Conservation (phyloP, 1,139 yeast species). For the Taphrina pruni region DNA sequence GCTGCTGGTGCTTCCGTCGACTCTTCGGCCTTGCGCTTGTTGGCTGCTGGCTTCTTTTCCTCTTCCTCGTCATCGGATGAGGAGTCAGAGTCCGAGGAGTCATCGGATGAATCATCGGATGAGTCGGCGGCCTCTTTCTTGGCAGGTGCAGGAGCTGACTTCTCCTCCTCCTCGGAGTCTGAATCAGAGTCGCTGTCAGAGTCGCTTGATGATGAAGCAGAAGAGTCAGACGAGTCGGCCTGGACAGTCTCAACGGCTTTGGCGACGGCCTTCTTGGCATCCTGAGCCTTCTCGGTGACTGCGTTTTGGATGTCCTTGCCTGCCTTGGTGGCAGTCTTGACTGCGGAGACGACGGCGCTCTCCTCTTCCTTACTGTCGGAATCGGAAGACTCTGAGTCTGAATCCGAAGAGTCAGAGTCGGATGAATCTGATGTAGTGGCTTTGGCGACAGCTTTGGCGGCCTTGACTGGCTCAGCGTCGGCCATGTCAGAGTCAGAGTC, state of each 20-base stretch:
- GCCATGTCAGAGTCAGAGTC: conserved; percentile 45
- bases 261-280: conserved; percentile 42
- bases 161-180: conserved; percentile 46
- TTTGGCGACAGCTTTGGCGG: conserved; percentile 41
- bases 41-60: conserved; percentile 44
- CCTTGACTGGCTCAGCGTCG: conserved; percentile 47
- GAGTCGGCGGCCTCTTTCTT: conserved; percentile 33
- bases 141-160: neutral
- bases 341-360: conserved; percentile 50
- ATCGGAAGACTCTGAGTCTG: conserved; percentile 41
- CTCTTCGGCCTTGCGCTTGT: conserved; percentile 48
- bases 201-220: conserved; percentile 46
- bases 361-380: conserved; percentile 48
- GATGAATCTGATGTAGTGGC: conserved; percentile 40
- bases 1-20: conserved; percentile 50
- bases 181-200: conserved; percentile 49
- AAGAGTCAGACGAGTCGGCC: conserved; percentile 25
- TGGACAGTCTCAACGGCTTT: conserved; percentile 44
- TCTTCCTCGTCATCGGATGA: conserved; percentile 44
- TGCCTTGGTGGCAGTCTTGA: conserved; percentile 49
- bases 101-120: conserved; percentile 33
- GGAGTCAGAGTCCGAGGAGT: conserved; percentile 45
- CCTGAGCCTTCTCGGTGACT: conserved; percentile 47
- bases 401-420: conserved; percentile 42
- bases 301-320: conserved; percentile 44